Evolutionary conservation across 306 rosid species (phyloP).

Genomic region (Acacia melanoxylon): DNA sequence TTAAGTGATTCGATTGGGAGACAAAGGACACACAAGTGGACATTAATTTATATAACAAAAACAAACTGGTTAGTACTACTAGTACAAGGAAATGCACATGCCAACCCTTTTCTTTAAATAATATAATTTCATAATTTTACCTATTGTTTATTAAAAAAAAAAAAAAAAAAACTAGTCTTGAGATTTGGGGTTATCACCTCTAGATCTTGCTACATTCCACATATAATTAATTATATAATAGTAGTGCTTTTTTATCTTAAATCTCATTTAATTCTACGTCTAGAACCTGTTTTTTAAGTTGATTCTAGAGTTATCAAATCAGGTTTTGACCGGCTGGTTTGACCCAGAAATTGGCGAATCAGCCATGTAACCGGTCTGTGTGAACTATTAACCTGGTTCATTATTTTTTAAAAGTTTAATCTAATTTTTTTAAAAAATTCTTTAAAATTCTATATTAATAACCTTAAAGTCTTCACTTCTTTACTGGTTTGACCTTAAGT

Average conservation of each 20-base stretch:
- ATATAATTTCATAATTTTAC: constrained; percentile 12
- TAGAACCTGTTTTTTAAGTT: background rate
- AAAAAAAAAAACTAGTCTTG: background rate
- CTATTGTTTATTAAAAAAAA: background rate
- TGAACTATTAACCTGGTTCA: too few relatives aligned
- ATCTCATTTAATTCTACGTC: constrained; percentile 10
- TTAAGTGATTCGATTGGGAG: background rate
- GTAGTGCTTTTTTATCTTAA: background rate
- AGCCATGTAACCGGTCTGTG: too few relatives aligned
- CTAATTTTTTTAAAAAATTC: too few relatives aligned
- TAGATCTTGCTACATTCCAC: background rate
- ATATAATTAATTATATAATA: background rate
- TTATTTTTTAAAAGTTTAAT: too few relatives aligned
- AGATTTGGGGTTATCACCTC: background rate
- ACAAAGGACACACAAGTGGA: background rate
- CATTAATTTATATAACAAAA: background rate
- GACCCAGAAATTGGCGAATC: too few relatives aligned
- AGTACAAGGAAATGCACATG: background rate
- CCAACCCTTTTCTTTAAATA: background rate
- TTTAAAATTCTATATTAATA: too few relatives aligned
- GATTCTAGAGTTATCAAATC: too few relatives aligned
- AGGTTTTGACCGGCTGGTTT: too few relatives aligned
- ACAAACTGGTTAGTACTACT: background rate
- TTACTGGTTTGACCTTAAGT: too few relatives aligned
- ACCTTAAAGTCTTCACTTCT: too few relatives aligned